phyloP scores from a whole-genome alignment of 768 basidiomycete genomes.

The Xerocomus brunneocitrinus region DNA sequence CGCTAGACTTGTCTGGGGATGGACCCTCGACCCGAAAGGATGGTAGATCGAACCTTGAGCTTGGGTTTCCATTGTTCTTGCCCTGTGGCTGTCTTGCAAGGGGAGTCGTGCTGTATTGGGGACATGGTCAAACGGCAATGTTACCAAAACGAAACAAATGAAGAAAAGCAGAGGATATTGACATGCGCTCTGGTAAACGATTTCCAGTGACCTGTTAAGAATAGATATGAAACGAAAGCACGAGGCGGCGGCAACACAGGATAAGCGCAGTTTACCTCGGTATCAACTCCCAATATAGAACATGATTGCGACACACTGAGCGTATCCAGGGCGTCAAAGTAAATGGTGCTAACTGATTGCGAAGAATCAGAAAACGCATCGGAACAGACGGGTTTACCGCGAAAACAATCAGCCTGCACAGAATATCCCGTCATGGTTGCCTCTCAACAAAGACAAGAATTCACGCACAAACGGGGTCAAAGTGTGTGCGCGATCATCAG shows the following conservation, averaged over 20 bases:
- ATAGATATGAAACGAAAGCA: not conserved
- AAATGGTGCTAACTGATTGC: slow-evolving; percentile 17
- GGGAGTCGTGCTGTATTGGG: slow-evolving; percentile 5
- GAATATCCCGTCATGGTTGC: slow-evolving; percentile 8
- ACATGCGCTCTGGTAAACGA: slow-evolving; percentile 9
- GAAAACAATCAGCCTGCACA: slow-evolving; percentile 6
- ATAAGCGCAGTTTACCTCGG: slow-evolving; percentile 6
- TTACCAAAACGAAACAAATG: slow-evolving; percentile 9
- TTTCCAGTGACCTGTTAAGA: slow-evolving; percentile 8
- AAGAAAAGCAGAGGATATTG: slow-evolving; percentile 8
- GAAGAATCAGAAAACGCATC: slow-evolving; percentile 1
- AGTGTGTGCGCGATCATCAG: not conserved
- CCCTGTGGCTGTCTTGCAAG: slow-evolving; percentile 10
- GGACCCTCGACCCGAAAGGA: slow-evolving; percentile 18
- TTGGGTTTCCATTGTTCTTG: slow-evolving; percentile 1
- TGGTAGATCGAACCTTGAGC: slow-evolving; percentile 15
- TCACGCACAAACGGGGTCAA: slow-evolving; percentile 1
- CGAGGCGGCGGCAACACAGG: not conserved
- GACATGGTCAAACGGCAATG: slow-evolving; percentile 6
- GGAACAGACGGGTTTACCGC: not conserved
- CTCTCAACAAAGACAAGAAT: not conserved
- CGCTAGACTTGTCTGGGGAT: slow-evolving; percentile 5
- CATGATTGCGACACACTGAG: slow-evolving; percentile 4
- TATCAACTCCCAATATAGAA: slow-evolving; percentile 3
- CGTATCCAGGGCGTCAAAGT: slow-evolving; percentile 23